Evolutionary conservation across 768 basidiomycete genomes (phyloP), one percentile per base, ranked within the genome.

Genomic region (Cystofilobasidium macerans): DNA sequence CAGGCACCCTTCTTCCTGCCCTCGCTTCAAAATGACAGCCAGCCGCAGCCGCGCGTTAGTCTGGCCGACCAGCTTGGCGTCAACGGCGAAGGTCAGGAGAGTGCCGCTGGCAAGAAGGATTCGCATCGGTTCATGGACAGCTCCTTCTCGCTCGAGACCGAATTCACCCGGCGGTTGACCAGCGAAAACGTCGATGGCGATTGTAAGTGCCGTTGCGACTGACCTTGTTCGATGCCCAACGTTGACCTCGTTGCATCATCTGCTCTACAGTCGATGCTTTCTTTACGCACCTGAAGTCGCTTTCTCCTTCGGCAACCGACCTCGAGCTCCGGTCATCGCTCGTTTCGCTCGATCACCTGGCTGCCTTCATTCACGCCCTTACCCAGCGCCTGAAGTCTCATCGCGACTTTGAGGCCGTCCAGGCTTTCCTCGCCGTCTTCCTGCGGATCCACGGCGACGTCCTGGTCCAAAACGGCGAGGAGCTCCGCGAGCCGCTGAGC

Each of bases 1-100:
- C 83, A 89, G 67, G 94, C 92, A 0, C 95, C 95, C 0, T 99
- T 99, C 80, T 99, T 98, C 80, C 79, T 99, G 20, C 95, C 94
- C 26, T 90, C 92, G 0, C 77, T 97, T 14, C 57, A 58, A 35
- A 32, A 57, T 33, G 65, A 62, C n/a, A 86, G 88, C 5, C 94
- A 92, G 14, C 82, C 91, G 14, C 89, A 93, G 65, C 81, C 84
- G 22, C 82, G 89, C 22, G 94, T 97, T 74, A 87, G 83, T 18
- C 74, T 86, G 7, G 77, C 70, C n/a, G 83, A 11, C 79, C 79
- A 57, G 57, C 26, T 47, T n/a, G n/a, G n/a, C n/a, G n/a, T n/a
- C 77, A 81, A 35, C 53, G 72, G 65, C 32, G 80, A 84, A 76
- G 77, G 16, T 78, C 80, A 51, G 79, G 78, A 7, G 78, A 78